Base-by-base conservation (phyloP, 495 filamentous ascomycete species). In the Alectoria sarmentosa region DNA sequence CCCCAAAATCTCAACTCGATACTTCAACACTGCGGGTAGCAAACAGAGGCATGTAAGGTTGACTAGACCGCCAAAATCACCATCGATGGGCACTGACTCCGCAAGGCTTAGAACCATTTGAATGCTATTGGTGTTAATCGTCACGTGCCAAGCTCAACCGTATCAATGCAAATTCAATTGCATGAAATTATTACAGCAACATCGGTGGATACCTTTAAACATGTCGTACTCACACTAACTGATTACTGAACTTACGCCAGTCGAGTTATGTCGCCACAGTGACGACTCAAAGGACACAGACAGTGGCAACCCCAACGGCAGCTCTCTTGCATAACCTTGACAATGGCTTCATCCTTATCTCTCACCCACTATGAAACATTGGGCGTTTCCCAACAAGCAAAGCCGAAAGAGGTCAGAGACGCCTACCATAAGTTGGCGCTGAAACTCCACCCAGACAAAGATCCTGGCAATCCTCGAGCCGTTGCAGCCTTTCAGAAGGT, bases 381-480 rank as follows among this genome's bases (percentile, higher is more conserved):
- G 0, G 41, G 54, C 7, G 28, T 64, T 21, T 44, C 19, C 54
- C 23, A 58, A 48, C 9, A 58, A 8, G 62, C 62, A 6, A 1
- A 38, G 11, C 26, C 46, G 17, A 23, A 38, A 7, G 62, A 55
- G 3, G 30, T 64, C 3, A 64, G 32, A 23, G 34, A n/a, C 15
- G 52, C 62, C 3, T 64, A 58, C 28, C 55, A 17, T 9, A 58
- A 19, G 23, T 42, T 58, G 62, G 52, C 52, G 0, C 19, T 55
- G 34, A 41, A 23, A 11, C 38, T 10, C 48, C 62, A 64, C 11
- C 62, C 62, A 0, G 62, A 64, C 41, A 64, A 64, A 23, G 56
- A 64, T 64, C 62, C 54, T 26, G 7, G 21, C 21, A 56, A 64
- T 46, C 49, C 21, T 36, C 62, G 15, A 44, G 62, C 62, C 23